Conservation (phyloP, 345 rosid species). For the Psidium friedrichsthalianum region DNA sequence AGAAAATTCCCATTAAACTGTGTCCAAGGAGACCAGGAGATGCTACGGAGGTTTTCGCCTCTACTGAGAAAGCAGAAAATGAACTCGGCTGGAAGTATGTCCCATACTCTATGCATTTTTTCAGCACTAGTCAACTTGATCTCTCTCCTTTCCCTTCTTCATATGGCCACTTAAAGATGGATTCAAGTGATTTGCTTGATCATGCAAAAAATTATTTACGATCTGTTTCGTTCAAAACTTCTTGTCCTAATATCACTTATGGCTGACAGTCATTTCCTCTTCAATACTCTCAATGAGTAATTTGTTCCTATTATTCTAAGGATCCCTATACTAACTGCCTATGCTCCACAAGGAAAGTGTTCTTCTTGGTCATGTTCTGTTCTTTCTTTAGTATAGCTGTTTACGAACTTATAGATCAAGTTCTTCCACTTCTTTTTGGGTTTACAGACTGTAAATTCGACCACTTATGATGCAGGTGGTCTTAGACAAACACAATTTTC, state of each 20-base stretch:
- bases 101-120: background rate
- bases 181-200: background rate
- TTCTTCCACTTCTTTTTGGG: background rate
- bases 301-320: background rate
- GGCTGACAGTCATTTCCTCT: background rate
- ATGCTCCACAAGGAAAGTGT: background rate
- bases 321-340: background rate
- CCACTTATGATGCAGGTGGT: background rate
- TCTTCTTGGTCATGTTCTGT: background rate
- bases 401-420: background rate
- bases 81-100: slow-evolving; percentile 95
- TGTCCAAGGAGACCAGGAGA: slow-evolving; percentile 91
- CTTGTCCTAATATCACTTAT: background rate
- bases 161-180: background rate
- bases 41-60: slow-evolving; percentile 83
- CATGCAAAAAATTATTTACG: background rate
- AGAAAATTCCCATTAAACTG: slow-evolving; percentile 76
- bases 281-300: background rate
- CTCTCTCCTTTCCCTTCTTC: background rate
- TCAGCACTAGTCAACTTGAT: background rate
- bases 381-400: background rate
- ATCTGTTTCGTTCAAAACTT: background rate
- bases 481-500: background rate
- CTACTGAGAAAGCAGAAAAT: slow-evolving; percentile 60
- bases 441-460: background rate